Conservation (phyloP, 78 protist species). For the Dictyostelium brefeldianum region DNA sequence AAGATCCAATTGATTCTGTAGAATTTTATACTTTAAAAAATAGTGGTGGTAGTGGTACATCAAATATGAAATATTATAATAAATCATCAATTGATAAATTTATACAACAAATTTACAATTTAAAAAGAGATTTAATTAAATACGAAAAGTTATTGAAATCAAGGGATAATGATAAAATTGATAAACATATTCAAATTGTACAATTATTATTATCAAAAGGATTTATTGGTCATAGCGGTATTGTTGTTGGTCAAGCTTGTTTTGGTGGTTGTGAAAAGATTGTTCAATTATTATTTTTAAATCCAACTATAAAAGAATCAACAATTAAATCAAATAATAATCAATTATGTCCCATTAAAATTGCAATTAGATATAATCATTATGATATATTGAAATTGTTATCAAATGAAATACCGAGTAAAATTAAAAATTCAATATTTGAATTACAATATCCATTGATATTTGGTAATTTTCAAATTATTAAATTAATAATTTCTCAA, state of each 20-base stretch:
- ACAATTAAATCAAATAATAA: background rate
- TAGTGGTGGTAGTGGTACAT: too few species aligned
- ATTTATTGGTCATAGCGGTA: background rate
- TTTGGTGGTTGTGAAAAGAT: background rate
- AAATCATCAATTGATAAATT: conserved; percentile 2
- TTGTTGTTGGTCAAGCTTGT: background rate
- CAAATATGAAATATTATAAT: background rate
- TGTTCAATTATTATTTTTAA: background rate
- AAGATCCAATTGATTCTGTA: background rate
- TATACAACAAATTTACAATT: background rate
- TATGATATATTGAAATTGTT: too few species aligned
- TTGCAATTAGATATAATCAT: background rate
- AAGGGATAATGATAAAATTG: background rate
- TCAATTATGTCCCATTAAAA: conserved; percentile 4
- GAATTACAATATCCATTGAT: background rate
- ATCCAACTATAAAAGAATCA: background rate
- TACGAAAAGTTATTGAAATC: background rate
- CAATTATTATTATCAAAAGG: background rate
- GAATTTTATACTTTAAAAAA: conserved; percentile 2
- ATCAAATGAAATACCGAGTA: too few species aligned
- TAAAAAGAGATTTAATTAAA: background rate
- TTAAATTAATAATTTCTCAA: background rate
- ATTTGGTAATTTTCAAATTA: background rate
- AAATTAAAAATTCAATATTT: background rate
- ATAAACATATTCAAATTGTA: background rate